Base-by-base conservation (phyloP, 106 monocot species). In the Apostasia ramifera region DNA sequence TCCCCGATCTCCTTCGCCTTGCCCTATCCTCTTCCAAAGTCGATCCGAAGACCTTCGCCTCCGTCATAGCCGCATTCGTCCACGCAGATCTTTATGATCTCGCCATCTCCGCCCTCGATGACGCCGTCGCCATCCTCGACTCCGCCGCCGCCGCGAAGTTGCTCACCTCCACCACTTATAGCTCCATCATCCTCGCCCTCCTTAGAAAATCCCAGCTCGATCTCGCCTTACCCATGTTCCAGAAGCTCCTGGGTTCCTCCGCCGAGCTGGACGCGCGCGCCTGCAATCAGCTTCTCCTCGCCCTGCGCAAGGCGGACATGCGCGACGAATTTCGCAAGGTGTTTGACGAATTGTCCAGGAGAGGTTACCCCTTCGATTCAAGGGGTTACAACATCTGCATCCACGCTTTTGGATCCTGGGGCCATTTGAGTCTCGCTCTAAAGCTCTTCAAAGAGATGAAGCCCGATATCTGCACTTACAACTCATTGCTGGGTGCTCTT, bases 391-490 rank as follows among this genome's bases (percentile, higher is more conserved):
- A 99, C 67, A 71, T 90, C 39, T 85, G 81, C 61, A 93, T 99
- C 57, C 83, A 85, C 45, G 89, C 83, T 2, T 99, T 93, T 47
- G 90, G 90, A 3, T 73, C 47, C 2, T 81, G 84, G 81, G 71
- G 86, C 7, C 70, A 73, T 6, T 50, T 90, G 59, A 71, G 47
- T n/a, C 44, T 80, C 12, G 74, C 92, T 42, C 67, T 99, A n/a
- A 43, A 43, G 4, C 80, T 99, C 11, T 99, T 99, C 69, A 71
- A 62, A 60, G 81, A 85, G 63, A 87, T 98, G 89, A 97, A 90
- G 4, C 87, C 90, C 3, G 88, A 93, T 54, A 63, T 88, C 40
- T 99, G 90, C 53, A 93, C 93, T 0, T 88, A 83, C 45, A 99
- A 99, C 59, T 85, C 85, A 1, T 44, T 99, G 9, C 37, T 93